Evolutionary conservation across 2,329 filamentous ascomycete species (phyloP).

Genomic region (Boeremia lycopersici): DNA sequence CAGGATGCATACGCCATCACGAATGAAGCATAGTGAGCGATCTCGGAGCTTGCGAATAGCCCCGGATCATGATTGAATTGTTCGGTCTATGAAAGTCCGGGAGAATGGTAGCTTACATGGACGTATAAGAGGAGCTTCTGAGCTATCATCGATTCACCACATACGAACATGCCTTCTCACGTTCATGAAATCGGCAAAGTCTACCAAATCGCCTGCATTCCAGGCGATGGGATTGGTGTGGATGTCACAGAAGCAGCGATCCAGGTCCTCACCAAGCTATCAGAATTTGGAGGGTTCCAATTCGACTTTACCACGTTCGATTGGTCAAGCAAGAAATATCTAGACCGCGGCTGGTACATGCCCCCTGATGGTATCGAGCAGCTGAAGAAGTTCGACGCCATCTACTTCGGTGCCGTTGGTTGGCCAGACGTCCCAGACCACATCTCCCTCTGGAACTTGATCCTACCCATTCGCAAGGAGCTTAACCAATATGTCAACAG

Average conservation of each 20-base stretch:
- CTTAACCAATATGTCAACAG: slow-evolving; percentile 74
- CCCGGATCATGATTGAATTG: slow-evolving; percentile 11
- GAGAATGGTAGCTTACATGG: slow-evolving; percentile 2
- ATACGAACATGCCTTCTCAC: slow-evolving; percentile 31
- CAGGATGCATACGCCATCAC: slow-evolving; percentile 5
- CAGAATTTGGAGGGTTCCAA: slow-evolving; percentile 53
- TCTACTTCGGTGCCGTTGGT: slow-evolving; percentile 66
- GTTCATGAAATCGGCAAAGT: slow-evolving; percentile 36
- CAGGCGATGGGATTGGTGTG: slow-evolving; percentile 43
- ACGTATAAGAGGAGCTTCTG: slow-evolving; percentile 6
- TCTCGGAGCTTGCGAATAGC: slow-evolving; percentile 2
- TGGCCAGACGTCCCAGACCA: slow-evolving; percentile 69
- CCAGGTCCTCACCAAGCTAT: slow-evolving; percentile 49
- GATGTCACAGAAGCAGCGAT: slow-evolving; percentile 39
- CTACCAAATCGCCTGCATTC: slow-evolving; percentile 41
- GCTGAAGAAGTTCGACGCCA: slow-evolving; percentile 59
- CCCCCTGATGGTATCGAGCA: slow-evolving; percentile 58
- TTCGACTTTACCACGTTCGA: slow-evolving; percentile 60
- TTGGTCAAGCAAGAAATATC: slow-evolving; percentile 57
- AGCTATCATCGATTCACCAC: not conserved
- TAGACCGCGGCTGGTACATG: slow-evolving; percentile 60
- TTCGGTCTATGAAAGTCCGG: slow-evolving; percentile 19
- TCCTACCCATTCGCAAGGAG: slow-evolving; percentile 69
- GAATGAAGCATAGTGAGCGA: slow-evolving; percentile 5
- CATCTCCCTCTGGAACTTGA: slow-evolving; percentile 69